Evolutionary conservation across 352 stramenopile genomes (phyloP).

Genomic region (Salisapilia sapeloensis): DNA sequence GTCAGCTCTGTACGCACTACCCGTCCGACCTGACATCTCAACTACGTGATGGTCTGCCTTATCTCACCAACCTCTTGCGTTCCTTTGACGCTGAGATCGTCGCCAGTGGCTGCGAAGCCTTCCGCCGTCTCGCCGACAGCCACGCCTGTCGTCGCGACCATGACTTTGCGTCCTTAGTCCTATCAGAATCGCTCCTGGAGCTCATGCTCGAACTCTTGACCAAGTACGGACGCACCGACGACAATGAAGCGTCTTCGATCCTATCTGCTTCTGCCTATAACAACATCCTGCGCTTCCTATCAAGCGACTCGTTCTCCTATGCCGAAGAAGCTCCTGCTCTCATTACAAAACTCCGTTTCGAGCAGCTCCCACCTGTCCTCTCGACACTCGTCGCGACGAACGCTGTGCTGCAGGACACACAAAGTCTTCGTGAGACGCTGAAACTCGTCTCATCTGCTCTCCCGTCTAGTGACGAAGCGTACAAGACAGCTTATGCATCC

Average conservation of each 20-base stretch:
- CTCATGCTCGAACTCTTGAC: conserved; percentile 15
- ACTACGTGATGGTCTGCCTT: conserved; percentile 17
- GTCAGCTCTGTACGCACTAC: conserved; percentile 28
- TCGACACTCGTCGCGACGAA: conserved; percentile 19
- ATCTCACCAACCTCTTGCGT: conserved; percentile 23
- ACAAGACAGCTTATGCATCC: conserved; percentile 3
- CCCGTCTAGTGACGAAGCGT: conserved; percentile 16
- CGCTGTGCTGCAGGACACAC: conserved; percentile 19
- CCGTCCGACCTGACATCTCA: conserved; percentile 7
- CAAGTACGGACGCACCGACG: conserved; percentile 6
- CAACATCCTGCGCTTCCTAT: conserved; percentile 27
- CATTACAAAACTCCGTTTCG: conserved; percentile 16
- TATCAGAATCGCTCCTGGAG: conserved; percentile 18
- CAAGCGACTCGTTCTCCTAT: conserved; percentile 13
- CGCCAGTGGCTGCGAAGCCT: conserved; percentile 21
- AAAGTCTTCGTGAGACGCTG: conserved; percentile 30
- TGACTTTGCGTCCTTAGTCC: conserved; percentile 17
- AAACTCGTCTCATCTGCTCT: conserved; percentile 35
- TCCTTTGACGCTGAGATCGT: conserved; percentile 41
- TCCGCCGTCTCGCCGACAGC: conserved; percentile 32
- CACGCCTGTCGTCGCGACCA: conserved; percentile 13
- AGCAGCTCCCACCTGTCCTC: conserved; percentile 21
- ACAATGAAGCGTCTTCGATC: conserved; percentile 4
- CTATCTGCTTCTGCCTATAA: conserved; percentile 13
- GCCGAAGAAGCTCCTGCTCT: conserved; percentile 1